Evolutionary conservation across 2,329 filamentous ascomycete genomes (phyloP).

Genomic region (Colletotrichum liriopes): DNA sequence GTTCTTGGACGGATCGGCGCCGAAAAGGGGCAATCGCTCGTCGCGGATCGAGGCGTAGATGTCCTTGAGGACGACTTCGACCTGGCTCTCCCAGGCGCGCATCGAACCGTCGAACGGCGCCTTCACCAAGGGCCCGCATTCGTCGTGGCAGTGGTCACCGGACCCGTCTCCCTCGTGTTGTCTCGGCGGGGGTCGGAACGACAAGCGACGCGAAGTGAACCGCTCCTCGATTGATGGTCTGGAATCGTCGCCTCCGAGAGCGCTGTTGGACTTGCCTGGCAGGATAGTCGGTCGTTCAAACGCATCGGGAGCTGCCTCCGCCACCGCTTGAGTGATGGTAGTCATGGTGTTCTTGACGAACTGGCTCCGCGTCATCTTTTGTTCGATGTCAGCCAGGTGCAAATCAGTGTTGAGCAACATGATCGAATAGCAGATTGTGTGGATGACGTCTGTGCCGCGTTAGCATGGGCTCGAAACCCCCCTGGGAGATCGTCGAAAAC

Average conservation of each 20-base stretch:
- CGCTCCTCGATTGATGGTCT: conserved; percentile 56
- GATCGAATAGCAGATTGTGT: conserved; percentile 97
- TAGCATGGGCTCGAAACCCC: conserved; percentile 45
- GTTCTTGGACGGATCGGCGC: conserved; percentile 69
- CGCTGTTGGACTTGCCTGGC: conserved; percentile 57
- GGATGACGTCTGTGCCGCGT: conserved; percentile 82
- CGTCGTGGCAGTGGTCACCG: conserved; percentile 59
- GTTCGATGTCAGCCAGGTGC: conserved; percentile 93
- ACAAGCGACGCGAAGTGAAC: conserved; percentile 58
- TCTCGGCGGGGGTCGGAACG: conserved; percentile 66
- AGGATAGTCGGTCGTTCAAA: conserved; percentile 74
- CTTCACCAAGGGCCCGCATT: conserved; percentile 84
- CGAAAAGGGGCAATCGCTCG: conserved; percentile 88
- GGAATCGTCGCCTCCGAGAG: conserved; percentile 50
- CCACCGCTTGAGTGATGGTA: conserved; percentile 84
- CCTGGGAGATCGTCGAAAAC: conserved; percentile 48
- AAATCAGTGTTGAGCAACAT: conserved; percentile 96
- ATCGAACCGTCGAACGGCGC: conserved; percentile 81
- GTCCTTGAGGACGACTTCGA: conserved; percentile 92
- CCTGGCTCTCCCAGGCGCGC: conserved; percentile 88
- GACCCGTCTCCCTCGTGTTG: conserved; percentile 56
- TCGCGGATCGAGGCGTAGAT: conserved; percentile 93
- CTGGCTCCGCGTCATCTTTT: conserved; percentile 95
- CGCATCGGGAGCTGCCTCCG: conserved; percentile 79
- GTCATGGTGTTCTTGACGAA: conserved; percentile 98